Conservation (phyloP, 2,329 filamentous ascomycete species). For the Cercospora nicotianae region DNA sequence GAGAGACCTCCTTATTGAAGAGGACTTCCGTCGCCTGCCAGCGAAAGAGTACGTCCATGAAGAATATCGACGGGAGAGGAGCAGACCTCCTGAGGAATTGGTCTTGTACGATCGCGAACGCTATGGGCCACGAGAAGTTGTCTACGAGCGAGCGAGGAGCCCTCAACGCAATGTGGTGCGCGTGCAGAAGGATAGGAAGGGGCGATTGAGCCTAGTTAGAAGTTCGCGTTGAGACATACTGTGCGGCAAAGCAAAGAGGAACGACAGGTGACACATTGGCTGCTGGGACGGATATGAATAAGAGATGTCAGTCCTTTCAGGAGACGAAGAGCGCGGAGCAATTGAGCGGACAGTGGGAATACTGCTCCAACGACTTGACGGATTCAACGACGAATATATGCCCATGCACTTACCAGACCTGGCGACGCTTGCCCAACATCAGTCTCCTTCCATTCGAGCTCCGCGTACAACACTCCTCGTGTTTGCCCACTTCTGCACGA, state of each 20-base stretch:
- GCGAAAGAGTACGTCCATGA: constrained; percentile 52
- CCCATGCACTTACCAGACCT: not conserved
- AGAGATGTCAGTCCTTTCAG: not conserved
- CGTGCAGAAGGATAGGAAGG: constrained; percentile 89
- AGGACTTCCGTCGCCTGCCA: constrained; percentile 20
- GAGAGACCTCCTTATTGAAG: not conserved
- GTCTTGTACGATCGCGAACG: constrained; percentile 56
- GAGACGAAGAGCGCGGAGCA: not conserved
- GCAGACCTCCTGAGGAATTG: constrained; percentile 29
- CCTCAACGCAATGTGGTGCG: constrained; percentile 58
- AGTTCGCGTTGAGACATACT: constrained; percentile 59
- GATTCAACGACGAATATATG: not conserved
- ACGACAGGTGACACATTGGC: not conserved
- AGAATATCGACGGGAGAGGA: constrained; percentile 42
- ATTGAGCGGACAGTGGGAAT: not conserved
- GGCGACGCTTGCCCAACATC: not conserved
- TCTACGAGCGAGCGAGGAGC: constrained; percentile 46
- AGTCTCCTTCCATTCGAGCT: not conserved
- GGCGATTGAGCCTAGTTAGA: constrained; percentile 87
- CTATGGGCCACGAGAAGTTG: constrained; percentile 52
- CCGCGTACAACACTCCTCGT: not conserved
- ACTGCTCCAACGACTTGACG: not conserved
- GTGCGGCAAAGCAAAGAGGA: not conserved
- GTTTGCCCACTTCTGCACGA: not conserved
- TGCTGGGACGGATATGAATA: not conserved